Conservation (phyloP, 805 yeast species). For the Spathaspora sp. region DNA sequence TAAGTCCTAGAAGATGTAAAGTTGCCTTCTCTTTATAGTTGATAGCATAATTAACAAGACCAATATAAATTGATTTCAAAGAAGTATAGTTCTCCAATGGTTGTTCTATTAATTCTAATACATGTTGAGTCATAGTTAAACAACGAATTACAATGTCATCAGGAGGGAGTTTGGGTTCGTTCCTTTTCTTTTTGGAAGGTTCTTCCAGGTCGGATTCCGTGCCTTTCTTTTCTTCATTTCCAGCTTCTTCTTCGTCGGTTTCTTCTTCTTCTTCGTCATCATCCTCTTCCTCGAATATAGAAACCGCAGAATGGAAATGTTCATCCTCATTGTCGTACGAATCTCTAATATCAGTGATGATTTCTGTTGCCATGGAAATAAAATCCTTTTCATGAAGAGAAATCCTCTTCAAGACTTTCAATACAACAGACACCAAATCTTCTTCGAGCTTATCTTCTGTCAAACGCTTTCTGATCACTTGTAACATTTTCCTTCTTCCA, state of each 20-base stretch:
- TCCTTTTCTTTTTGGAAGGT: constrained; percentile 24
- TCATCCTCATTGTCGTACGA: constrained; percentile 47
- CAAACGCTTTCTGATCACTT: constrained; percentile 45
- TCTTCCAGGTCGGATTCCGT: constrained; percentile 2
- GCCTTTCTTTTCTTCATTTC: constrained; percentile 20
- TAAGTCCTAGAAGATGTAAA: constrained; percentile 62
- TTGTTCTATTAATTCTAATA: constrained; percentile 63
- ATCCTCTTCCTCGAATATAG: constrained; percentile 22
- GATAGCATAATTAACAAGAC: constrained; percentile 78
- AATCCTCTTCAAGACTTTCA: constrained; percentile 63
- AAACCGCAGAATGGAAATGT: constrained; percentile 44
- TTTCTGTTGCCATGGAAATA: constrained; percentile 78
- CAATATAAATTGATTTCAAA: constrained; percentile 65
- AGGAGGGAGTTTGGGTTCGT: constrained; percentile 40
- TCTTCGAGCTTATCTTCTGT: constrained; percentile 56
- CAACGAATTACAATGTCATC: constrained; percentile 56
- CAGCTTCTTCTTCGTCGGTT: constrained; percentile 17
- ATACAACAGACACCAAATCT: constrained; percentile 48
- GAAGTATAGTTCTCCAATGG: constrained; percentile 64
- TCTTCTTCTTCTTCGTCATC: constrained; percentile 16
- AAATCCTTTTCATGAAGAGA: constrained; percentile 83
- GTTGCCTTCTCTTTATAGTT: constrained; percentile 42
- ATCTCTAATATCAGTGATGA: constrained; percentile 81
- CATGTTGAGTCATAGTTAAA: constrained; percentile 62
- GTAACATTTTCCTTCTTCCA: constrained; percentile 76